Evolutionary conservation across 2,329 filamentous ascomycete genomes (phyloP), one percentile per base, ranked within the genome.

Genomic region (Pseudogymnoascus sp.): DNA sequence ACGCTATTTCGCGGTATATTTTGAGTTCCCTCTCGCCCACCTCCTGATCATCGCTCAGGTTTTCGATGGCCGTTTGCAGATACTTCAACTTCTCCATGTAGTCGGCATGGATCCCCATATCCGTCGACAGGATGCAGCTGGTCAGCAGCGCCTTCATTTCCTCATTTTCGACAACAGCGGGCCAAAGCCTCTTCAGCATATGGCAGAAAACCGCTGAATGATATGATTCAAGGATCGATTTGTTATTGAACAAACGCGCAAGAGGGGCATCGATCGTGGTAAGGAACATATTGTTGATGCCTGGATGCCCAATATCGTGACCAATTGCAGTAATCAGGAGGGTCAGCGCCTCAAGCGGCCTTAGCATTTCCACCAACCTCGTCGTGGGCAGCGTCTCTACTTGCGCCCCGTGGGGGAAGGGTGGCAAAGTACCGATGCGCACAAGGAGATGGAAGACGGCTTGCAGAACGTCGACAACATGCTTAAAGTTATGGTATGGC

Each of bases 191-290:
- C 60, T 93, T 88, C 45, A 99, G 83, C 40, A 99, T 96, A 73
- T 97, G 95, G 0, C 93, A 97, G 72, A 93, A 99, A 1, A 95
- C 95, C 1, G 95, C 95, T 72, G 95, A 97, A 74, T 99, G 95
- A 71, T 97, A 99, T 0, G 93, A 96, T 76, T 99, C 95, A 39
- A 99, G 82, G 14, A 99, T 95, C 0, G 95, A 97, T 63, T 90
- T 90, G 75, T 99, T 95, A 72, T 97, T 97, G 79, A 97, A 99
- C 12, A 97, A 81, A 74, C 97, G 93, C 11, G 95, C 95, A 29
- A 99, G 80, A 1, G 95, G 93, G 16, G 95, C 90, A 73, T 97
- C 96, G 34, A 97, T 83, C 34, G 90, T 92, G 16, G 96, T 87
- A 4, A 99, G 80, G 73, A 99, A 99, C 31, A 93, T 92, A 73